Base-by-base conservation (phyloP, 768 basidiomycete genomes). In the Nidularia sp. region DNA sequence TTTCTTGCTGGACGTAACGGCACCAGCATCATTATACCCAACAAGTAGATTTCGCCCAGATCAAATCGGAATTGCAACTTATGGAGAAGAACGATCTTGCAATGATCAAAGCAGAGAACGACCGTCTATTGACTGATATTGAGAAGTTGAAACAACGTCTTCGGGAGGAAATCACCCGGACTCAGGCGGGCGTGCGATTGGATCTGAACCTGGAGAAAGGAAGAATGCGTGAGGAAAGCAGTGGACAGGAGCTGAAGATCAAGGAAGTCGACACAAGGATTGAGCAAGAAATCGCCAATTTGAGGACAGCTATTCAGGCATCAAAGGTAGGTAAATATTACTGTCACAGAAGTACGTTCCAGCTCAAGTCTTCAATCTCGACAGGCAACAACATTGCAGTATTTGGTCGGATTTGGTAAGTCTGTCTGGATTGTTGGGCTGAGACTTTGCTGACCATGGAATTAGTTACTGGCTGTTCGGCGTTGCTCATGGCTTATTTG, bases 121-220 rank as follows among this genome's bases (percentile, higher is more conserved):
- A 98, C 65, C 82, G 96, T n/a, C 77, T 99, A 33, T 76, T 90
- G 52, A 75, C 82, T 25, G 97, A 98, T 63, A 85, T 98, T 53
- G 93, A 97, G 74, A 93, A 93, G 71, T 78, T 99, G 42, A 97
- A 98, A 73, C 93, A 94, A 66, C 83, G 92, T 5, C 73, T 99
- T 7, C 79, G 93, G 31, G 93, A 95, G 64, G 94, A 98, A 64
- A 90, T 97, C 49, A 89, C 85, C 3, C 80, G 88, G 22, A 97
- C 94, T 6, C 94, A 97, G 66, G 89, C 88, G 8, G 94, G 94
- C 13, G 97, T 99, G 3, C 75, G 96, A 49, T 70, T 99, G 12
- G 97, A 99, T 67, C 70, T 99, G 53, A 99, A 99, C 69, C 71
- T 98, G 25, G 96, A 99, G 75, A 98, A 98, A 69, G 93, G 93